Conservation (phyloP, 257 asterid genomes). For the Buddleja alternifolia region DNA sequence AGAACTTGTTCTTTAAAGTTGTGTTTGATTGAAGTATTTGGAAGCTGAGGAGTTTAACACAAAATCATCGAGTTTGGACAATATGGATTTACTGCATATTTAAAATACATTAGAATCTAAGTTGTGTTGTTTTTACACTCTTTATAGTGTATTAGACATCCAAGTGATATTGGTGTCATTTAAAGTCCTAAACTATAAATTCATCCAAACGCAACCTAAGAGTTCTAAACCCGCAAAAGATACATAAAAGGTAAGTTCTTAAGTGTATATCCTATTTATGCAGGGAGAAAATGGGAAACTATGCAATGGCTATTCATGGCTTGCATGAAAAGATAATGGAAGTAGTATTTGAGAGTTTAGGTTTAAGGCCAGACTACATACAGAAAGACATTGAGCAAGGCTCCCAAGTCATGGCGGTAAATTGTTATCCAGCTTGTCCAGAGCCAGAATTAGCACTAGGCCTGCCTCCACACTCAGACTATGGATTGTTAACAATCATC, state of each 20-base stretch:
- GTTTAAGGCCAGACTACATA: slow-evolving; percentile 48
- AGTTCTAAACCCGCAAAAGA: neutral
- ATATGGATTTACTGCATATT: too few relatives aligned
- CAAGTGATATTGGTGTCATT: too few relatives aligned
- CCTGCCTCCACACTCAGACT: slow-evolving; percentile 70
- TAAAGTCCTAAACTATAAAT: too few relatives aligned
- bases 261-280: slow-evolving; percentile 10
- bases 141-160: too few relatives aligned
- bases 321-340: slow-evolving; percentile 47
- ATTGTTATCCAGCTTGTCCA: slow-evolving; percentile 69
- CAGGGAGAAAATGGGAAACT: slow-evolving; percentile 63
- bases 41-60: too few relatives aligned
- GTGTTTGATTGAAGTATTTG: too few relatives aligned
- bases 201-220: too few relatives aligned
- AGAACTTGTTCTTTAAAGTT: slow-evolving; percentile 12
- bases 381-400: slow-evolving; percentile 49
- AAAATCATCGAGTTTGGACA: too few relatives aligned
- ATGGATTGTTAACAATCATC: slow-evolving; percentile 47
- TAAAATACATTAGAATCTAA: too few relatives aligned
- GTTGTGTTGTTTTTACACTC: too few relatives aligned
- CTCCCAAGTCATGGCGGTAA: slow-evolving; percentile 56
- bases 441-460: slow-evolving; percentile 65
- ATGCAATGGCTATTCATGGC: slow-evolving; percentile 46
- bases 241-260: neutral
- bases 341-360: slow-evolving; percentile 58